Evolutionary conservation across 164 flowering plant species (phyloP), one percentile per base, ranked within the genome.

Genomic region (Magnolia sinica): DNA sequence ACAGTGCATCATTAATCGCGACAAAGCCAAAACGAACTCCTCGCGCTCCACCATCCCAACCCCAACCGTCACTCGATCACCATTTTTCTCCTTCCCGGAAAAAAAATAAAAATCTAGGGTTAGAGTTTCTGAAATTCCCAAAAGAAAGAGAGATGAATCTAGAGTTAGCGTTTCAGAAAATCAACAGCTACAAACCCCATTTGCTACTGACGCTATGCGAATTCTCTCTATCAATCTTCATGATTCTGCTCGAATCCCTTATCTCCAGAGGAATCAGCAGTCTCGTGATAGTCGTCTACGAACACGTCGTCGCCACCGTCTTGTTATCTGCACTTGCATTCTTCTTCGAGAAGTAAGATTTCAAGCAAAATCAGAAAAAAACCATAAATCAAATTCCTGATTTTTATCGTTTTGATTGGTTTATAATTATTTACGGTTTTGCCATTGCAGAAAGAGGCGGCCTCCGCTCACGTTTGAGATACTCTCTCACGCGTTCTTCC

Each of bases 391-490:
- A 37, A 37, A 37, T 37, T 37, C 45, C 45, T 37, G 45, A 37
- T 37, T 37, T 37, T 37, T 37, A 4, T 37, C 45, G 45, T 37
- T 37, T 37, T 37, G 45, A 37, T 37, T 37, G 4, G 4, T 37
- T 37, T 37, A 37, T 37, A 37, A 37, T 37, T 37, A 37, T 37
- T 37, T 3, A 37, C 45, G 16, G 27, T 52, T 27, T 8, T 58
- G 5, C 64, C 9, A 8, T 72, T 24, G 8, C 77, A 75, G 77
- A 75, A 64, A 50, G 14, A 75, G n/a, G 31, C 82, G n/a, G 31
- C 82, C 70, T 6, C 76, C 77, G 7, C 64, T 73, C 58, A 73
- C 82, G 22, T 73, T 66, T 59, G 68, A 73, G 74, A 73, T 80
- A 58, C 29, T 77, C 18, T 50, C 76, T 58, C 73, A 76, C 51